Evolutionary conservation across 2,329 filamentous ascomycete species (phyloP).

Genomic region (Myriosclerotinia curreyana): DNA sequence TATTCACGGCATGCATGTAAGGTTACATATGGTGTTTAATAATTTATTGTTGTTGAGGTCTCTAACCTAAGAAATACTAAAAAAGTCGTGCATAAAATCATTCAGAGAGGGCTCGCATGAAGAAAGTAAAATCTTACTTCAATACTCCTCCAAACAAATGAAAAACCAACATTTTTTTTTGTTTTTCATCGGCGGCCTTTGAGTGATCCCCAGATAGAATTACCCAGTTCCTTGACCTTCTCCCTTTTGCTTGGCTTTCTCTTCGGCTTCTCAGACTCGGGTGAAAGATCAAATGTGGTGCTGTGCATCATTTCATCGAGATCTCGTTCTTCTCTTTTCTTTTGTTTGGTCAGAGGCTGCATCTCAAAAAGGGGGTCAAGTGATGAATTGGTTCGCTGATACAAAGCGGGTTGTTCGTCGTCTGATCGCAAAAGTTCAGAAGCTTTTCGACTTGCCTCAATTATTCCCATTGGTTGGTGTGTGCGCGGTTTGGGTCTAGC

Average conservation of each 20-base stretch:
- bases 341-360: not conserved
- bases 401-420: not conserved
- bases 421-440: no score
- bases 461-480: no score
- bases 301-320: not conserved
- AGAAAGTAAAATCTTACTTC: not conserved
- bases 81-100: not conserved
- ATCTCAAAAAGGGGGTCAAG: not conserved
- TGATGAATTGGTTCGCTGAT: not conserved
- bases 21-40: no score
- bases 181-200: not conserved
- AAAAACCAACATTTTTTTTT: not conserved
- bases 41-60: no score
- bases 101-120: not conserved
- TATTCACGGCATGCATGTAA: no score
- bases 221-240: not conserved
- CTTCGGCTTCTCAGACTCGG: not conserved
- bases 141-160: not conserved
- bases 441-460: no score
- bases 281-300: not conserved
- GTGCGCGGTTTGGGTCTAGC: no score
- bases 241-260: not conserved
- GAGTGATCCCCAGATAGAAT: conserved; percentile 1
- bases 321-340: not conserved
- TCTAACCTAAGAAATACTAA: not conserved